phyloP scores from a whole-genome alignment of 1,284 basidiomycete genomes.

The Heterobasidion occidentale region DNA sequence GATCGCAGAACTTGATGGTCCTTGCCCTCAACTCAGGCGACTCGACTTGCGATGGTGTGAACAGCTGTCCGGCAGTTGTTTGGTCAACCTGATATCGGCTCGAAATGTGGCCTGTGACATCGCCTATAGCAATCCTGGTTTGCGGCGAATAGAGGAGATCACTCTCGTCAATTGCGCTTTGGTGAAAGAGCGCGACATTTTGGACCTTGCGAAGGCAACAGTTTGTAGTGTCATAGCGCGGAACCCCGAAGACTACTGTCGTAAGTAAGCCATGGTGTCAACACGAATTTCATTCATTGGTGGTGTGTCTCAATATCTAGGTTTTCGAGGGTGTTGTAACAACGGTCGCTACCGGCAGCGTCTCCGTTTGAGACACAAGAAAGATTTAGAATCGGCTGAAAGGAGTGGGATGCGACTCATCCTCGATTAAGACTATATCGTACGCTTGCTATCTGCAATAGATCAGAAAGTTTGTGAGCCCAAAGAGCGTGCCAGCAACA shows the following conservation, averaged over 20 bases:
- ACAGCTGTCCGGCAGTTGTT: constrained; percentile 39
- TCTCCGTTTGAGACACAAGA: constrained; percentile 27
- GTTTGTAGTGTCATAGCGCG: constrained; percentile 42
- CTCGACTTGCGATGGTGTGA: constrained; percentile 59
- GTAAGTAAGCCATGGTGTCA: constrained; percentile 28
- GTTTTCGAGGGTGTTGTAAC: constrained; percentile 39
- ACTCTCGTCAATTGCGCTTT: constrained; percentile 52
- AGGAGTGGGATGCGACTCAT: constrained; percentile 5
- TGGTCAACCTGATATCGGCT: constrained; percentile 41
- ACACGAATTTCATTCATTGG: neutral
- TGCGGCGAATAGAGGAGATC: constrained; percentile 33
- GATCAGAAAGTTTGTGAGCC: too few species aligned
- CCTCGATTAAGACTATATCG: constrained; percentile 1
- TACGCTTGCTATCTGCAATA: too few species aligned
- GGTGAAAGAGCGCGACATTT: constrained; percentile 46
- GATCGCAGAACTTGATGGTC: constrained; percentile 25
- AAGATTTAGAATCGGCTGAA: constrained; percentile 4
- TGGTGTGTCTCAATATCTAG: constrained; percentile 21
- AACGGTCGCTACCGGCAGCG: constrained; percentile 46
- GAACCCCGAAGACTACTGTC: constrained; percentile 42
- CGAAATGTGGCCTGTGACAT: constrained; percentile 18
- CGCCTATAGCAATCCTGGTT: neutral
- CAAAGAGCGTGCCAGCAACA: too few species aligned
- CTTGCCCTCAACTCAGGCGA: constrained; percentile 39
- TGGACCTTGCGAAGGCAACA: constrained; percentile 40